Evolutionary conservation across 352 stramenopile genomes (phyloP).

Genomic region (Blastocystis sp.): DNA sequence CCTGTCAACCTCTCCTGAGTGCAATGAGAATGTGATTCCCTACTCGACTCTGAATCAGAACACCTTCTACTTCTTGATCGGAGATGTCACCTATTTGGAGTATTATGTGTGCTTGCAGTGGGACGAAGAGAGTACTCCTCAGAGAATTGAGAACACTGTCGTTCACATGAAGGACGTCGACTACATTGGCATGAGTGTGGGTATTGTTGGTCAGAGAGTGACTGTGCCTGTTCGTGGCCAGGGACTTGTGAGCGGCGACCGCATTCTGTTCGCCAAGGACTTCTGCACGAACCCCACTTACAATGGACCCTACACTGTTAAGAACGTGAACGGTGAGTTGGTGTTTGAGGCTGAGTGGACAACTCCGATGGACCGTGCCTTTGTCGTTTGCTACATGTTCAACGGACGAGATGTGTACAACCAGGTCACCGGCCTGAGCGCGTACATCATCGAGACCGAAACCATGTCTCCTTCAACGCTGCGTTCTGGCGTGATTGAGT

Average conservation of each 20-base stretch:
- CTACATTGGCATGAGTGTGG: neutral
- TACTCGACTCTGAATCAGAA: neutral
- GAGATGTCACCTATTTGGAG: neutral
- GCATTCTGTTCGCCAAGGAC: slow-evolving; percentile 40
- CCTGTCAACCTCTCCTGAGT: slow-evolving; percentile 2
- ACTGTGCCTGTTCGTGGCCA: neutral
- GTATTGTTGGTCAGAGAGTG: slow-evolving; percentile 31
- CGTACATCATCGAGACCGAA: slow-evolving; percentile 9
- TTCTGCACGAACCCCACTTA: neutral
- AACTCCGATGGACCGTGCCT: neutral
- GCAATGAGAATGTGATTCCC: neutral
- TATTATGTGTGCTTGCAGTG: slow-evolving; percentile 39
- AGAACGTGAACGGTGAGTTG: neutral
- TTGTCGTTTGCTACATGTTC: slow-evolving; percentile 39
- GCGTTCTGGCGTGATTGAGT: neutral
- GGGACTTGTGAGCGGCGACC: slow-evolving; percentile 32
- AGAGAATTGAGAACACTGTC: neutral
- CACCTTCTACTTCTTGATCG: slow-evolving; percentile 3
- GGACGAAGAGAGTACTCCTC: neutral
- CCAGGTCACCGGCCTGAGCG: neutral
- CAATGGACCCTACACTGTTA: slow-evolving; percentile 42
- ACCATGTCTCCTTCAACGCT: neutral
- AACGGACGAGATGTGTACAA: neutral
- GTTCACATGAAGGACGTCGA: slow-evolving; percentile 26
- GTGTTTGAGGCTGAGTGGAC: slow-evolving; percentile 30